Conservation (phyloP, 2,329 filamentous ascomycete species). For the Diaporthe amygdali region DNA sequence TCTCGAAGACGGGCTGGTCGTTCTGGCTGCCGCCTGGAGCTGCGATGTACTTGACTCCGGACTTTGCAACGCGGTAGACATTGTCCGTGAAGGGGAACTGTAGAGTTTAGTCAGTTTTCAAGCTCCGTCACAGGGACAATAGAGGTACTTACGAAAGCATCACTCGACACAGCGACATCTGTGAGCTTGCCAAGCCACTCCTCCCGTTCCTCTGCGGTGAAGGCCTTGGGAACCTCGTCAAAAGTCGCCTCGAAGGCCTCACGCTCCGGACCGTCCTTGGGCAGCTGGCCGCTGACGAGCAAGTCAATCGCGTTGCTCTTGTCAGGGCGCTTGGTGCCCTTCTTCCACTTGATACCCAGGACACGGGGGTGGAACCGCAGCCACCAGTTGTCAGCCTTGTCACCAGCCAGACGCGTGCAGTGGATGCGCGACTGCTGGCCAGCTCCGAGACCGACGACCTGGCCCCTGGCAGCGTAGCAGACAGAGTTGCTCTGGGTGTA, state of each 20-base stretch:
- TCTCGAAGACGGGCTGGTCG: conserved; percentile 81
- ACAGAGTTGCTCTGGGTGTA: conserved; percentile 99
- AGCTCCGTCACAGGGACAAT: conserved; percentile 10
- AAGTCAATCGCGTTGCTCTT: conserved; percentile 99
- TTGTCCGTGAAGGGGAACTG: conserved; percentile 99
- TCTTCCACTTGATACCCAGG: conserved; percentile 92
- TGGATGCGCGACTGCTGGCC: conserved; percentile 98
- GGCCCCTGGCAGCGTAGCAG: conserved; percentile 93
- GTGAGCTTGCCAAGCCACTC: conserved; percentile 84
- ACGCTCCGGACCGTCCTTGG: conserved; percentile 81
- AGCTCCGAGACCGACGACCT: conserved; percentile 91
- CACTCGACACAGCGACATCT: conserved; percentile 86
- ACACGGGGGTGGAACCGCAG: conserved; percentile 95
- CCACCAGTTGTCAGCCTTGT: conserved; percentile 99
- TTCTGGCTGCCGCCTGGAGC: conserved; percentile 92
- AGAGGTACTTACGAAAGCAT: conserved; percentile 79
- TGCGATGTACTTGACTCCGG: conserved; percentile 94
- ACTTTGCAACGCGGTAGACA: conserved; percentile 87
- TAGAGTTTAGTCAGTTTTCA: conserved; percentile 30
- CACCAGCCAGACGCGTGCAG: conserved; percentile 94
- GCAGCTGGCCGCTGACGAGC: conserved; percentile 88
- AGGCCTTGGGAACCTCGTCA: conserved; percentile 82
- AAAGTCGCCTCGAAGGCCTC: conserved; percentile 89
- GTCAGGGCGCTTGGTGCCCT: conserved; percentile 93
- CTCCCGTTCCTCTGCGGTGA: conserved; percentile 82